phyloP scores from a whole-genome alignment of 2,329 filamentous ascomycete species.

The Colletotrichum lini region DNA sequence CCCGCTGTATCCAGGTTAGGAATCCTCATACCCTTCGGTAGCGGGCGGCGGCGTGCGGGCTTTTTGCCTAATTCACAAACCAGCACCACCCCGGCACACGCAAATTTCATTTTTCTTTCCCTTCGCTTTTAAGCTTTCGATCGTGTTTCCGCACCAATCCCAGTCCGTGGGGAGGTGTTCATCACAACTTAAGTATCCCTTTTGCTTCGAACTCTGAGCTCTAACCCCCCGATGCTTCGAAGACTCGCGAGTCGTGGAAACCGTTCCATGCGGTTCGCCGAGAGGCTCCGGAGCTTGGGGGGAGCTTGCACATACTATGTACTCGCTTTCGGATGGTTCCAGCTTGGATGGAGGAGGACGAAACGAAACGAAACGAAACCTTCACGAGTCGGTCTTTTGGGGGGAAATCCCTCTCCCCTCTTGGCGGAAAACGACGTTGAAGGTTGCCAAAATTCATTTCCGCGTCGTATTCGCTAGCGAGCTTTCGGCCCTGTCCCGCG shows the following conservation, averaged over 20 bases:
- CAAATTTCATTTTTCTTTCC: neutral
- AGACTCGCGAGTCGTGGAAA: neutral
- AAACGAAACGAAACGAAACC: slow-evolving; percentile 11
- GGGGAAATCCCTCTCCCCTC: too few relatives aligned
- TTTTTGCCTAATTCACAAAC: neutral
- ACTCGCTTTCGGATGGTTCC: too few relatives aligned
- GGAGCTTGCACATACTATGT: too few relatives aligned
- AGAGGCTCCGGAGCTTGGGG: too few relatives aligned
- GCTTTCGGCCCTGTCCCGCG: neutral
- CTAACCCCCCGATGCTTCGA: too few relatives aligned
- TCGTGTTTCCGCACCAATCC: slow-evolving; percentile 10
- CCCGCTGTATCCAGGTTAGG: neutral
- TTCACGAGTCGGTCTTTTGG: neutral
- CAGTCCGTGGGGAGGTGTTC: slow-evolving; percentile 19
- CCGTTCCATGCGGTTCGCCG: neutral
- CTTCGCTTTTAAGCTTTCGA: neutral
- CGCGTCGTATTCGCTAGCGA: neutral
- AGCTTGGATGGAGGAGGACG: too few relatives aligned
- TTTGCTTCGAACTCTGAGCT: too few relatives aligned
- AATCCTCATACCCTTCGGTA: slow-evolving; percentile 10
- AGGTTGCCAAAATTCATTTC: neutral
- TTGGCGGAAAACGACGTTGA: neutral
- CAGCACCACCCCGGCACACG: slow-evolving; percentile 11
- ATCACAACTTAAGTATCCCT: slow-evolving; percentile 7
- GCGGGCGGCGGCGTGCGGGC: neutral